Evolutionary conservation across 1,284 basidiomycete genomes (phyloP).

Genomic region (Naganishia albida): DNA sequence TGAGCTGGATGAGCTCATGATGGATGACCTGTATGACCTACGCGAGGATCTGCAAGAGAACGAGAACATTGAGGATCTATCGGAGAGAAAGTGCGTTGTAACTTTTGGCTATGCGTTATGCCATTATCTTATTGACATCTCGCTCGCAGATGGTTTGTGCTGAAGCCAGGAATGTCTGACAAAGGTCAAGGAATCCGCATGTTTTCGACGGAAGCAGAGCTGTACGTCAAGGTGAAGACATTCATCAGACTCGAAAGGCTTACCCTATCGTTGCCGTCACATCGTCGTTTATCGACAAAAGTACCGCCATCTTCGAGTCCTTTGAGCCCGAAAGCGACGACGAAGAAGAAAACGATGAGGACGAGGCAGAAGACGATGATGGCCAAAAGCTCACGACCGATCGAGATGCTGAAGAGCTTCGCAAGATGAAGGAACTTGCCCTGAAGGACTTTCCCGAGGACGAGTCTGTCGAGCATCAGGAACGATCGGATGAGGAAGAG

Average conservation of each 20-base stretch:
- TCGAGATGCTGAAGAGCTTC: conserved; percentile 5
- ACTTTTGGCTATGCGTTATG: not conserved
- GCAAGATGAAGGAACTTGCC: conserved; percentile 25
- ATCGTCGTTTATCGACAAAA: conserved; percentile 20
- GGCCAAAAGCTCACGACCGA: conserved; percentile 53
- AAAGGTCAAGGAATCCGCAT: conserved; percentile 91
- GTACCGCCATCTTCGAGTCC: conserved; percentile 72
- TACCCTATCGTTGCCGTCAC: not conserved
- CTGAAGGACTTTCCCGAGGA: conserved; percentile 35
- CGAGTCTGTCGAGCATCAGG: conserved; percentile 33
- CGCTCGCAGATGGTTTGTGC: conserved; percentile 68
- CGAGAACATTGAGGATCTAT: conserved; percentile 41
- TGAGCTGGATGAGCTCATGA: conserved; percentile 90
- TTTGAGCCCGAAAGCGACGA: conserved; percentile 68
- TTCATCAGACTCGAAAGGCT: not conserved
- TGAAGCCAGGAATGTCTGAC: conserved; percentile 98
- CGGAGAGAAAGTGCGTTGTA: conserved; percentile 55
- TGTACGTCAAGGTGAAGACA: conserved; percentile 52
- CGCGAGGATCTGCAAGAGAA: conserved; percentile 62
- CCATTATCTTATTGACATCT: not conserved
- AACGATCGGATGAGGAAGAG: conserved; percentile 53
- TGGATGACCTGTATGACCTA: conserved; percentile 91
- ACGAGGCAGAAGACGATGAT: conserved; percentile 51
- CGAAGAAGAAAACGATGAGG: conserved; percentile 52
- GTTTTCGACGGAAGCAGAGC: conserved; percentile 74